Percentiles rank a stretch among this genome's conserved stretches.
These are phyloP conservation scores for Cardiospermum halicacabum DNA, from an alignment of 345 rosid genomes.

Conservation along the genomic window DNA sequence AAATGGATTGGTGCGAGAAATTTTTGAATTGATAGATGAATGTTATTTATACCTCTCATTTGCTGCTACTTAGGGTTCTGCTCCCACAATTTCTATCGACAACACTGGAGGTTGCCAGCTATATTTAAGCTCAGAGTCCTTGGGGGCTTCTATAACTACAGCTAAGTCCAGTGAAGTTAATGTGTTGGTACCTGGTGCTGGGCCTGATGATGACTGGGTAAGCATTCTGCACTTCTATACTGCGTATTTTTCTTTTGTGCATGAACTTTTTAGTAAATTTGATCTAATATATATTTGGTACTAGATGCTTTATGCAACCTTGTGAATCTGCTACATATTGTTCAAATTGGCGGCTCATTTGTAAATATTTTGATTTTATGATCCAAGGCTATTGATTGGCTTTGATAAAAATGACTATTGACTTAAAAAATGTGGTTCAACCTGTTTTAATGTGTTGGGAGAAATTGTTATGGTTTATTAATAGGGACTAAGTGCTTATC, in stretches of 20 bases:
- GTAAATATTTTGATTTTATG: neutral
- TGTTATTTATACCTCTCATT: conserved; percentile 11
- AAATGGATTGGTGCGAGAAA: conserved; percentile 1
- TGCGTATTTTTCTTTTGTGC: neutral
- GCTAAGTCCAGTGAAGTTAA: conserved; percentile 96
- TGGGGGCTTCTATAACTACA: conserved; percentile 76
- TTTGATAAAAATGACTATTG: neutral
- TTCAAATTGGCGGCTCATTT: neutral
- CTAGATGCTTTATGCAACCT: neutral
- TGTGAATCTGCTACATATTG: neutral
- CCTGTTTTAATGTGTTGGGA: neutral
- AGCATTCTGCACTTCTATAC: conserved; percentile 14
- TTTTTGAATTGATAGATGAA: neutral
- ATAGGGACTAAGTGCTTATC: neutral
- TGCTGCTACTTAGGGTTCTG: conserved; percentile 62
- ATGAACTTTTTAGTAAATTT: neutral
- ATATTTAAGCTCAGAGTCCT: conserved; percentile 71
- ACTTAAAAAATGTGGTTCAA: neutral
- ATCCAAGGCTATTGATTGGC: conserved; percentile 1
- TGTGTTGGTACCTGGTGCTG: conserved; percentile 71
- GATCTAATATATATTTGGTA: neutral
- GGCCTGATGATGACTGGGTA: conserved; percentile 81
- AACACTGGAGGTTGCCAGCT: conserved; percentile 85
- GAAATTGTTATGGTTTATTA: neutral
- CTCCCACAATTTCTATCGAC: conserved; percentile 94